A percentile compares a stretch with the other conserved stretches of the same genome.
Evolutionary conservation across 345 rosid genomes (phyloP).

Genomic region (Corchorus capsularis): DNA sequence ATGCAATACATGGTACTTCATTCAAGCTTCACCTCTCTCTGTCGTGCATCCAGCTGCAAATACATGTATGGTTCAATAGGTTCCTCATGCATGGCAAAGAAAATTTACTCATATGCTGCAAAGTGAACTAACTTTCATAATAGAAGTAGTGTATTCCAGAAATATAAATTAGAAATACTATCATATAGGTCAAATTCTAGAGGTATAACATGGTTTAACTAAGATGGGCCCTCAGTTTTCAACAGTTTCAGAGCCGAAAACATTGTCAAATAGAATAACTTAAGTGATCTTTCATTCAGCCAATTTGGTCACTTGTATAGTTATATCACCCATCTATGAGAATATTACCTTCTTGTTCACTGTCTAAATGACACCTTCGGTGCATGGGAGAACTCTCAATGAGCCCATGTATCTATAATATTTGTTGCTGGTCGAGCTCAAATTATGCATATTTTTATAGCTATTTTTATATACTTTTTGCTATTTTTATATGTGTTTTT

Average conservation of each 20-base stretch:
- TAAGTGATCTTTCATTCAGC: background rate
- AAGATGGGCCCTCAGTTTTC: background rate
- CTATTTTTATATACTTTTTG: too few species aligned
- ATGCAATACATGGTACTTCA: constrained; percentile 18
- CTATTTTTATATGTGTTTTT: too few species aligned
- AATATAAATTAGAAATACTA: background rate
- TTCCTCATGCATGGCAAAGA: constrained; percentile 63
- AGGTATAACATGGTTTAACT: background rate
- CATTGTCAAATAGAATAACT: constrained; percentile 6
- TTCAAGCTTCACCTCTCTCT: constrained; percentile 69
- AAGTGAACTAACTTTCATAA: background rate
- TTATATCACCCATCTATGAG: too few species aligned
- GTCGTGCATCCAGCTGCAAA: constrained; percentile 78
- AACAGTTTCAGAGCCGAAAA: background rate
- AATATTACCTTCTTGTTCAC: too few species aligned
- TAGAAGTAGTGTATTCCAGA: background rate
- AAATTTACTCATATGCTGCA: constrained; percentile 1
- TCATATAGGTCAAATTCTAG: background rate
- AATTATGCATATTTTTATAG: too few species aligned
- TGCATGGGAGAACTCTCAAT: too few species aligned
- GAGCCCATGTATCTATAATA: too few species aligned
- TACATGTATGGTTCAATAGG: constrained; percentile 83
- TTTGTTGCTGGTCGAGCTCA: too few species aligned
- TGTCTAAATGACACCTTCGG: too few species aligned
- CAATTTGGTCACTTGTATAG: background rate